A percentile compares a stretch with the other conserved stretches of the same genome.
These are phyloP conservation scores for Kondoa subrosea DNA, from an alignment of 768 basidiomycete genomes.

Conservation along the genomic window DNA sequence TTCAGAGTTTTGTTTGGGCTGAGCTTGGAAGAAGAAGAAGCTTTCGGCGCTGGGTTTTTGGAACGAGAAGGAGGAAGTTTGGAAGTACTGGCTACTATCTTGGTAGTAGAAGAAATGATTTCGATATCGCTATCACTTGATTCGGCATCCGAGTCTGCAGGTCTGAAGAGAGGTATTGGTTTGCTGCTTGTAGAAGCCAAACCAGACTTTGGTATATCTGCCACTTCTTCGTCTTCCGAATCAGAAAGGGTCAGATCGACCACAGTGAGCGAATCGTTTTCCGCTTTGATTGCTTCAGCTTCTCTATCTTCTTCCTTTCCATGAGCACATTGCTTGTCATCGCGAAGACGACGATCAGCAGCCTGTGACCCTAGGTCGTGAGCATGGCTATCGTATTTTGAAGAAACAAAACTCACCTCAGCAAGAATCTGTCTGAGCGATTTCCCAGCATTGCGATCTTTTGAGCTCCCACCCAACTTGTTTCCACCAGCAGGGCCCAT, in stretches of 20 bases:
- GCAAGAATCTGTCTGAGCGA: conserved; percentile 58
- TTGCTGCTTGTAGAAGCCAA: background rate
- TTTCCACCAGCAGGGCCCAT: conserved; percentile 43
- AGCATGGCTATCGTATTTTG: conserved; percentile 7
- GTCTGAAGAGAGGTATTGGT: background rate
- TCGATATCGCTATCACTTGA: background rate
- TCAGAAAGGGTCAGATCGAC: conserved; percentile 11
- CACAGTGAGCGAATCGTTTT: conserved; percentile 5
- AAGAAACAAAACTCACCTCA: conserved; percentile 37
- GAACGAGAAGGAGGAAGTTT: background rate
- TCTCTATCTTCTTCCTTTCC: conserved; percentile 28
- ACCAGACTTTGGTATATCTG: background rate
- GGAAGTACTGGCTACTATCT: background rate
- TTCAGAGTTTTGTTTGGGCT: background rate
- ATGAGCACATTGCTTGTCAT: conserved; percentile 51
- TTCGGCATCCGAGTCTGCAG: background rate
- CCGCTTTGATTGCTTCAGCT: conserved; percentile 4
- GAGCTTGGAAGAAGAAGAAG: background rate
- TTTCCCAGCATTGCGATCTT: conserved; percentile 31
- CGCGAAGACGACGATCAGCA: conserved; percentile 57
- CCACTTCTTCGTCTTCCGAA: conserved; percentile 1
- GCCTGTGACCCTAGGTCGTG: conserved; percentile 41
- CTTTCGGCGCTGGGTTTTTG: background rate
- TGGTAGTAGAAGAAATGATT: background rate
- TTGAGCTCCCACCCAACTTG: conserved; percentile 41